Evolutionary conservation across 2,329 filamentous ascomycete species (phyloP).

Genomic region (Fusarium sp.): DNA sequence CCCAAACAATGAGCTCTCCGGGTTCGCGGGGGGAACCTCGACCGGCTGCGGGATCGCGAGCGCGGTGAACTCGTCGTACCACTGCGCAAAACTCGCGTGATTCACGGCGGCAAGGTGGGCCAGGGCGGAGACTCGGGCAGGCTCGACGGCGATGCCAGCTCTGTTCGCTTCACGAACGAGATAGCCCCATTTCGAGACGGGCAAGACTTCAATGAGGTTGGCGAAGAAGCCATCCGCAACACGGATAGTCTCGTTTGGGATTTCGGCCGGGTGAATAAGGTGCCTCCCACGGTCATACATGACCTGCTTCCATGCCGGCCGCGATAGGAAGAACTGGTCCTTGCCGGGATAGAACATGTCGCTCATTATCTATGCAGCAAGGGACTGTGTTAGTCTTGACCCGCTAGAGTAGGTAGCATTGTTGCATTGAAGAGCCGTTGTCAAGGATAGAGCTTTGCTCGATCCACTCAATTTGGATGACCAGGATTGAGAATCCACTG

Average conservation of each 20-base stretch:
- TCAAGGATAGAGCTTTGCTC: slow-evolving; percentile 30
- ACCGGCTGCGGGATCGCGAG: slow-evolving; percentile 43
- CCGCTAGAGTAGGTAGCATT: slow-evolving; percentile 45
- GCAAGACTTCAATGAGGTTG: slow-evolving; percentile 54
- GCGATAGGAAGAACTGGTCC: slow-evolving; percentile 56
- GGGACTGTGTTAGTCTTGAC: slow-evolving; percentile 41
- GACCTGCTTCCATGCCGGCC: slow-evolving; percentile 56
- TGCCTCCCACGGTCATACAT: slow-evolving; percentile 47
- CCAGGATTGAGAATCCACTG: slow-evolving; percentile 43
- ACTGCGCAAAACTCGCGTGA: slow-evolving; percentile 51
- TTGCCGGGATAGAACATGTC: slow-evolving; percentile 56
- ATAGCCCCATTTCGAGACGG: slow-evolving; percentile 53
- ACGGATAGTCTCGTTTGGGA: slow-evolving; percentile 42
- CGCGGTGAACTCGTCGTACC: slow-evolving; percentile 51
- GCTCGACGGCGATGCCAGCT: slow-evolving; percentile 49
- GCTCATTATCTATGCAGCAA: slow-evolving; percentile 54
- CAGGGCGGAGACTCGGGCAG: slow-evolving; percentile 50
- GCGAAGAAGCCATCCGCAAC: slow-evolving; percentile 54
- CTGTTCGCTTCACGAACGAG: slow-evolving; percentile 51
- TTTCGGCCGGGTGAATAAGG: slow-evolving; percentile 46
- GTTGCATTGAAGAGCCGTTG: slow-evolving; percentile 22
- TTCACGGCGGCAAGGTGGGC: slow-evolving; percentile 47
- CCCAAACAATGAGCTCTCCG: slow-evolving; percentile 51
- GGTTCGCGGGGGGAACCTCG: slow-evolving; percentile 50
- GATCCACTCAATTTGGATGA: slow-evolving; percentile 39